phyloP scores from a whole-genome alignment of 805 yeast genomes.

The Priceomyces medius region DNA sequence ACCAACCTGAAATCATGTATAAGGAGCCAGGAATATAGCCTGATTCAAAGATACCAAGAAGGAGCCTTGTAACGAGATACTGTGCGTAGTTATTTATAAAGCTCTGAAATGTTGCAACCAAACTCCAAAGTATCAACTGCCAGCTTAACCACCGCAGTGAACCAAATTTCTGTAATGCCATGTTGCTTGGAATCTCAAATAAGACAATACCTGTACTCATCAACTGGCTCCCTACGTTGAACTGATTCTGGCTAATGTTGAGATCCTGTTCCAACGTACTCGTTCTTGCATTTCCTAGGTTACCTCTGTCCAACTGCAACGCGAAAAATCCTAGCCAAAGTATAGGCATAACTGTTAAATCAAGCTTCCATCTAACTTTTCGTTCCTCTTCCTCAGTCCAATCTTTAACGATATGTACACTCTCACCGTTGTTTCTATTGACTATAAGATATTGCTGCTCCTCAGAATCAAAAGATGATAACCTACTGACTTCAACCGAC shows the following conservation, averaged over 20 bases:
- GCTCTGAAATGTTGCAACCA: constrained; percentile 8
- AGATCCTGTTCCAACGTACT: constrained; percentile 6
- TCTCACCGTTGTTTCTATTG: constrained; percentile 6
- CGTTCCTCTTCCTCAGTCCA: constrained; percentile 19
- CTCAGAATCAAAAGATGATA: neutral
- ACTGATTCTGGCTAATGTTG: constrained; percentile 4
- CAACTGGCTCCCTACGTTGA: constrained; percentile 5
- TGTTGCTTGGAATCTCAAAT: constrained; percentile 10
- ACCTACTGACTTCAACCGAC: neutral
- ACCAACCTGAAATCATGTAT: constrained; percentile 43
- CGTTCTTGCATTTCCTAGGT: constrained; percentile 7
- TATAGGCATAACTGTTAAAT: constrained; percentile 9
- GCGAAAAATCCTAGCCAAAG: constrained; percentile 9
- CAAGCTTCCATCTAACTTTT: constrained; percentile 5
- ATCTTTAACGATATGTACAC: constrained; percentile 10
- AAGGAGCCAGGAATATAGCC: constrained; percentile 42
- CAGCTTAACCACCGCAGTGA: constrained; percentile 7
- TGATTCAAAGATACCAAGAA: constrained; percentile 47
- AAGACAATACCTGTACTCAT: constrained; percentile 6
- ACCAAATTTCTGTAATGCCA: constrained; percentile 7
- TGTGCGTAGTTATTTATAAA: constrained; percentile 2
- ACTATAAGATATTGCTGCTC: neutral
- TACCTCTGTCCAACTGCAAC: constrained; percentile 10
- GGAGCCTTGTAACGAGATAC: constrained; percentile 25
- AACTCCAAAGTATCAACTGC: constrained; percentile 6